Evolutionary conservation across 345 rosid species (phyloP), one percentile per base, ranked within the genome.

Genomic region (Hibiscus syriacus): DNA sequence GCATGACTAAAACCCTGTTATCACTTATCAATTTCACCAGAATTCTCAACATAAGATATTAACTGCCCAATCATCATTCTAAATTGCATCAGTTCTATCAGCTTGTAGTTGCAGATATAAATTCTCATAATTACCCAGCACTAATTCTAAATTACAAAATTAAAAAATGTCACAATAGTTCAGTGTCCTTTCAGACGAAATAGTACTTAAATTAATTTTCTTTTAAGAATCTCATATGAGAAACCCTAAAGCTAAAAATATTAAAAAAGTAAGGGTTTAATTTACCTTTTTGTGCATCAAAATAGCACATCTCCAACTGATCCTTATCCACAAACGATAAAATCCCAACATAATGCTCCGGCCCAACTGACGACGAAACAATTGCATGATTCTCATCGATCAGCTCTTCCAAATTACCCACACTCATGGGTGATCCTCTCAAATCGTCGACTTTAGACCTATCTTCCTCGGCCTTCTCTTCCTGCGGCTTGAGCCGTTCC

Each of bases 361-460:
- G 97, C 4, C 99, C 98, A 60, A 92, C 98, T 0, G 97, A 89
- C 14, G 97, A 86, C 19, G 97, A 89, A 58, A 95, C 96, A 55
- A 90, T 95, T 0, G 99, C 99, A 58, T 95, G 97, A 76, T 90
- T 92, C 89, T 95, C 99, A 68, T 95, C 99, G 46, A 95, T 95
- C 64, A 95, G 46, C 79, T 95, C 99, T 80, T 92, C 99, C 69
- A 95, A 72, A 69, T 90, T 95, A 0, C 97, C 99, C 17, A 95
- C 98, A 66, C 96, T 90, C 99, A 95, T 92, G 1, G 99, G 98
- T 0, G 93, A 86, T 0, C 98, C 97, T 56, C 98, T 83, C 70
- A 95, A 82, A 72, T 92, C 96, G 67, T 95, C 97, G 30, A 95
- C 99, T 72, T 86, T 88, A 29, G 97, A 92, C 64, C 96, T 82